A percentile compares a stretch with the other conserved stretches of the same genome.
These are phyloP conservation scores for Geranium brycei DNA, from an alignment of 345 rosid genomes.

Conservation along the genomic window DNA sequence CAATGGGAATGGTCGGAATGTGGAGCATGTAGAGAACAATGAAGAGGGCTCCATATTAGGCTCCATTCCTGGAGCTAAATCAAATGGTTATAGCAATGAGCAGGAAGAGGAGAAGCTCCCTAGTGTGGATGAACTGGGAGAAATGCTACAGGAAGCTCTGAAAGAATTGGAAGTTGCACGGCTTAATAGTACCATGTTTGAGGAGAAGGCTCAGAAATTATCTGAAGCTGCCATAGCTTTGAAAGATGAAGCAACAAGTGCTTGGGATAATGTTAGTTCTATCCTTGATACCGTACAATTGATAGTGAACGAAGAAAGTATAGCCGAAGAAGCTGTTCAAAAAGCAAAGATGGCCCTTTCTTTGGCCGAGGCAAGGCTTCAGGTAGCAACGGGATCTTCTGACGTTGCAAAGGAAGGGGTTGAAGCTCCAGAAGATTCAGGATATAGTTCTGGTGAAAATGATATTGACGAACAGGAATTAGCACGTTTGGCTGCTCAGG, in stretches of 20 bases:
- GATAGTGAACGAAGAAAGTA: conserved; percentile 46
- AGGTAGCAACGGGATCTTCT: conserved; percentile 46
- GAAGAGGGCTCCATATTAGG: conserved; percentile 18
- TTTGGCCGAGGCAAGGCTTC: conserved; percentile 73
- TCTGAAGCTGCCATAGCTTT: conserved; percentile 76
- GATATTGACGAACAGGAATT: conserved; percentile 23
- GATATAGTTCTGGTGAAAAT: conserved; percentile 20
- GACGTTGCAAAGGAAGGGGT: conserved; percentile 24
- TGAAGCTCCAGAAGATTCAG: conserved; percentile 20
- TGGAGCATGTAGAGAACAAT: conserved; percentile 24
- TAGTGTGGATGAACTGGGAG: conserved; percentile 48
- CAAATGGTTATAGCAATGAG: conserved; percentile 17
- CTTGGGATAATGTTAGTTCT: conserved; percentile 48
- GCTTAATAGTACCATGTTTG: conserved; percentile 64
- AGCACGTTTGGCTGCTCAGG: conserved; percentile 36
- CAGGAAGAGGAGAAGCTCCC: conserved; percentile 26
- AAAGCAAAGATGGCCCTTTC: conserved; percentile 76
- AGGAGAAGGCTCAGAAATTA: conserved; percentile 76
- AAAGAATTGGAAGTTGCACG: conserved; percentile 69
- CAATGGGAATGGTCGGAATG: conserved; percentile 43
- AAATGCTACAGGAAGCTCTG: conserved; percentile 39
- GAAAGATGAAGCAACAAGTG: conserved; percentile 62
- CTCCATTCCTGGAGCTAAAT: conserved; percentile 17
- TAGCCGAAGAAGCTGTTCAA: conserved; percentile 63
- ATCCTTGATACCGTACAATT: conserved; percentile 44